phyloP scores from a whole-genome alignment of 192 early-diverging fungal species.

The Coemansia sp. region DNA sequence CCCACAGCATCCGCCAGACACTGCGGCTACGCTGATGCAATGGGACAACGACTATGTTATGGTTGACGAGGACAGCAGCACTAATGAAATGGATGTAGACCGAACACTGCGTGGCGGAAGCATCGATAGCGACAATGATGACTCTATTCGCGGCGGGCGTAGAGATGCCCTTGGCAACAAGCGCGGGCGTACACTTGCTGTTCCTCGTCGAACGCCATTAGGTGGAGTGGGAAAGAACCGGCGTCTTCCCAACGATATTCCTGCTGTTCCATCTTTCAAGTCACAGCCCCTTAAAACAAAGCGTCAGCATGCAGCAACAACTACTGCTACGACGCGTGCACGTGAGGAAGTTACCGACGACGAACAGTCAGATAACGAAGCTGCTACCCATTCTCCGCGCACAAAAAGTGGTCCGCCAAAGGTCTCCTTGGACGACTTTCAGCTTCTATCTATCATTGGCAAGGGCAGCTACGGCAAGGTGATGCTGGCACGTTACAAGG shows the following conservation, averaged over 20 bases:
- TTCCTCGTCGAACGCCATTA: slow-evolving; percentile 26
- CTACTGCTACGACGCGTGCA: neutral
- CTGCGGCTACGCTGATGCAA: slow-evolving; percentile 24
- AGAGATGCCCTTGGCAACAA: slow-evolving; percentile 13
- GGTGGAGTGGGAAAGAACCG: slow-evolving; percentile 38
- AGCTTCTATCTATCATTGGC: slow-evolving; percentile 61
- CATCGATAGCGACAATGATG: slow-evolving; percentile 28
- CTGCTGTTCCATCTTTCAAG: slow-evolving; percentile 26
- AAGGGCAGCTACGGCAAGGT: slow-evolving; percentile 69
- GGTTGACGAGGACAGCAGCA: slow-evolving; percentile 28
- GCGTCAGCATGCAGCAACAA: slow-evolving; percentile 1
- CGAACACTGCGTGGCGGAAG: slow-evolving; percentile 31
- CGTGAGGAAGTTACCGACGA: neutral
- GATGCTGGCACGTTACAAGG: slow-evolving; percentile 61
- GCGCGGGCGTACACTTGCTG: slow-evolving; percentile 38
- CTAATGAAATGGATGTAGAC: slow-evolving; percentile 25
- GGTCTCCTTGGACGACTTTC: slow-evolving; percentile 51
- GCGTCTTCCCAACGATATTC: slow-evolving; percentile 21
- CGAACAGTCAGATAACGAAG: neutral
- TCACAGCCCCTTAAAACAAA: slow-evolving; percentile 42
- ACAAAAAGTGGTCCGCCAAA: slow-evolving; percentile 8
- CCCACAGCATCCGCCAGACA: slow-evolving; percentile 29
- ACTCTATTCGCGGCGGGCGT: neutral
- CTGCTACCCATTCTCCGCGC: neutral
- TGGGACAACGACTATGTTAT: slow-evolving; percentile 46